Evolutionary conservation across 2,329 filamentous ascomycete species (phyloP), one percentile per base, ranked within the genome.

Genomic region (Botrytis fabae): DNA sequence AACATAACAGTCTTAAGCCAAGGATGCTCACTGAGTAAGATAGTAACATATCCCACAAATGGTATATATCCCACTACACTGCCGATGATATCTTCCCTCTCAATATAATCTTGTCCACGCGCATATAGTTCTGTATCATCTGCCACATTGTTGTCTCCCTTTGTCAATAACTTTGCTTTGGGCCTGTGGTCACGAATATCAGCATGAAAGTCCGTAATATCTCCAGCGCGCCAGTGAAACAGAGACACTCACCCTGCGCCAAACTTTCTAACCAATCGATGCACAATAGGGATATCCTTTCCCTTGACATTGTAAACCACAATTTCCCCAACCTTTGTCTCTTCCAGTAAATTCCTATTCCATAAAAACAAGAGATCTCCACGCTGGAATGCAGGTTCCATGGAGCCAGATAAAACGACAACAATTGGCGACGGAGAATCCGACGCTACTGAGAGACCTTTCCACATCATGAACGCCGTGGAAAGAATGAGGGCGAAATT

Each of bases 231-330:
- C 59, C n/a, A 28, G 25, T 14, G 38, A 40, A 40, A 25, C 40
- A 28, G 44, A 65, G 42, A 63, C 68, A 82, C 86, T 73, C 80
- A 88, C 85, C 89, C 89, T 44, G 79, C 79, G 35, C 90, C 89
- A 81, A 91, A 91, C 81, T 90, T 90, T 83, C 95, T 89, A 71
- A 98, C 92, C 16, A 98, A 88, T 69, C 96, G 87, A 85, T 99
- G 96, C 77, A 99, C 96, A 83, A 99, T 99, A 44, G 96, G 96
- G 76, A 99, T 98, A 77, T 97, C 93, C 86, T 98, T 99, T 60
- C 90, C 91, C 78, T 88, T 86, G 46, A 93, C 90, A 80, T 92
- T 93, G 80, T 93, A 93, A 65, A 93, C 91, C 77, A 93, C 91
- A 75, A 93, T 86, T 82, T 93, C 91, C 28, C 91, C 91, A 63